Evolutionary conservation across 257 asterid species (phyloP), one percentile per base, ranked within the genome.

Genomic region (Nicotiana undulata): DNA sequence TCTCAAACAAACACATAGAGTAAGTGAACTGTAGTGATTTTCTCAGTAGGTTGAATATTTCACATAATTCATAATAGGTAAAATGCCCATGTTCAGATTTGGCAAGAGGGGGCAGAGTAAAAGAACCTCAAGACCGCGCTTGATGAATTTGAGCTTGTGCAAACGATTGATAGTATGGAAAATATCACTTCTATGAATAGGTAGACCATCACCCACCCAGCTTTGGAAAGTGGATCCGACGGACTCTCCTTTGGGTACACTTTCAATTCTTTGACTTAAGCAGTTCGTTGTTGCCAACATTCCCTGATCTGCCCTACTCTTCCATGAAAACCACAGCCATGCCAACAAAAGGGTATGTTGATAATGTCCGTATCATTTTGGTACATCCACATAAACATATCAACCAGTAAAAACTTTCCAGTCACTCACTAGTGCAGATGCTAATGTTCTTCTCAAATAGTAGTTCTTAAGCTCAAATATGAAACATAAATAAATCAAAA

Each of bases 141-240:
- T 93, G 52, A 84, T 86, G 76, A 93, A 81, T 59, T 90, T 88
- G 81, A 87, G 88, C 86, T 91, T 87, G 55, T 98, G 93, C 83
- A 95, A 84, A 77, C 98, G 97, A 84, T 90, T 91, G 85, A 95
- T 88, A 2, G 88, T 32, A 37, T 93, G 97, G 79, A 92, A 93
- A 80, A 93, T 85, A 7, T 95, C 92, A 81, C 95, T 93, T 75
- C 93, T 89, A 76, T 88, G 94, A 83, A 95, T 76, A 68, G 99
- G 97, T 18, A 91, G 81, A 40, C 99, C 99, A 85, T 95, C 94
- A 74, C 98, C 96, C 99, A 93, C 93, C 99, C 98, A 95, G 84
- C 93, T 80, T 83, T 85, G 97, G 86, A 95, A 95, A 72, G 99
- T 97, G 66, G 90, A 84, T 52, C 88, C 86, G 55, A 95, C 88